A percentile compares a stretch with the other conserved stretches of the same genome.
phyloP scores from a whole-genome alignment of 139 green algal species.

The Micractinium conductrix region DNA sequence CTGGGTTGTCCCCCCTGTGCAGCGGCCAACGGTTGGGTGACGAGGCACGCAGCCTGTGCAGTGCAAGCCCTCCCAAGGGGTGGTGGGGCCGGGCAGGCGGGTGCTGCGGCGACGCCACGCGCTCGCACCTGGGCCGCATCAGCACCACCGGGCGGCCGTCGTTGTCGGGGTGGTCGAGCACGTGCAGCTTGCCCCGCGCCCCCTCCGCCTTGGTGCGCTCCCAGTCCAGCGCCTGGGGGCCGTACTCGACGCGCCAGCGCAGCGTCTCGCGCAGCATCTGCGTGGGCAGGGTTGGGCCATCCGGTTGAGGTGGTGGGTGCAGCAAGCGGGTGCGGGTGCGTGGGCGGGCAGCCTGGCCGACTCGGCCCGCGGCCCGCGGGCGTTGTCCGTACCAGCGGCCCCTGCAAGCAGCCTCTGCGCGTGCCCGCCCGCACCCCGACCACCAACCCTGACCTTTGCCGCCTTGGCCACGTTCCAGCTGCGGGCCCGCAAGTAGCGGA shows the following conservation, averaged over 20 bases:
- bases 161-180: slow-evolving; percentile 66
- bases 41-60: too few species aligned
- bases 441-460: slow-evolving; percentile 54
- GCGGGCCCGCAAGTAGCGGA: slow-evolving; percentile 78
- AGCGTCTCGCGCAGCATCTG: slow-evolving; percentile 44
- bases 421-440: not conserved
- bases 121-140: slow-evolving; percentile 76
- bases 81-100: too few species aligned
- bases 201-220: slow-evolving; percentile 64
- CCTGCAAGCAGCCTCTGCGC: not conserved
- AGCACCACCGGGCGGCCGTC: slow-evolving; percentile 74
- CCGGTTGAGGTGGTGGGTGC: not conserved
- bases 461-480: slow-evolving; percentile 75
- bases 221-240: slow-evolving; percentile 73
- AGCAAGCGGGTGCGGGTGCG: not conserved
- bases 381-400: not conserved
- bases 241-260: slow-evolving; percentile 66
- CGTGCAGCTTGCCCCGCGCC: slow-evolving; percentile 72
- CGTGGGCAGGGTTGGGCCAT: not conserved
- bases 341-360: not conserved
- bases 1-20: too few species aligned
- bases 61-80: too few species aligned
- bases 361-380: not conserved
- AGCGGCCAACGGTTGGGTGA: too few species aligned
- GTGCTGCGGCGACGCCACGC: too few species aligned